Base-by-base conservation (phyloP, 2,329 filamentous ascomycete species). In the Aspergillus pseudonomiae region DNA sequence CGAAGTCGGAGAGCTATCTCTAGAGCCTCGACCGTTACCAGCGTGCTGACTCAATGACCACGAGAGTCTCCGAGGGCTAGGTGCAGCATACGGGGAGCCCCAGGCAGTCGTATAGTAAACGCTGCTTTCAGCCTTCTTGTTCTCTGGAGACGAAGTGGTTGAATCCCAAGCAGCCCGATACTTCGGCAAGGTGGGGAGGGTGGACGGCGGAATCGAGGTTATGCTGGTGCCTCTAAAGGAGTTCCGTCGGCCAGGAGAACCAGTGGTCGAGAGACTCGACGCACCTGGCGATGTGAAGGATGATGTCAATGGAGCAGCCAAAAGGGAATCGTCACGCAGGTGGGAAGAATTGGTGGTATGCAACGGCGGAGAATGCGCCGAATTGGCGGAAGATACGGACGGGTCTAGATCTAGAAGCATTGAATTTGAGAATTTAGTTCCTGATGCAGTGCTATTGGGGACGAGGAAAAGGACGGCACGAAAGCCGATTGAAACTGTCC, bases 11-110 rank as follows among this genome's bases (percentile, higher is more conserved):
- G 79, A 80, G 68, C 67, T 75, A 45, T 73, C 74, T 53, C 71
- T 66, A 24, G 76, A 78, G 50, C 66, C 73, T 58, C 65, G 71
- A 59, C 74, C 73, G 61, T 76, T 50, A 59, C 89, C 63, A 79
- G 79, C 70, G 84, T 86, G 76, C 66, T 78, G 78, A 67, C 75
- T 78, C 46, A 78, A 64, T 59, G 76, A 75, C 68, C 75, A 73
- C 63, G 79, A 79, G 28, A 79, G 69, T 68, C 75, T 74, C 57
- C 79, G 76, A 57, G 79, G 77, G 68, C 80, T 90, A 14, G 84
- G 81, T 45, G 89, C 85, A 61, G 91, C 89, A 79, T 97, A 97
- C 26, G 94, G 94, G 60, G 93, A 97, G 62, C 94, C 94, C 93
- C 94, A 97, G 76, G 90, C 94, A 56, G 93, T 90, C 54, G 92